phyloP scores from a whole-genome alignment of 2,329 filamentous ascomycete genomes.

The Didymella pinodella region DNA sequence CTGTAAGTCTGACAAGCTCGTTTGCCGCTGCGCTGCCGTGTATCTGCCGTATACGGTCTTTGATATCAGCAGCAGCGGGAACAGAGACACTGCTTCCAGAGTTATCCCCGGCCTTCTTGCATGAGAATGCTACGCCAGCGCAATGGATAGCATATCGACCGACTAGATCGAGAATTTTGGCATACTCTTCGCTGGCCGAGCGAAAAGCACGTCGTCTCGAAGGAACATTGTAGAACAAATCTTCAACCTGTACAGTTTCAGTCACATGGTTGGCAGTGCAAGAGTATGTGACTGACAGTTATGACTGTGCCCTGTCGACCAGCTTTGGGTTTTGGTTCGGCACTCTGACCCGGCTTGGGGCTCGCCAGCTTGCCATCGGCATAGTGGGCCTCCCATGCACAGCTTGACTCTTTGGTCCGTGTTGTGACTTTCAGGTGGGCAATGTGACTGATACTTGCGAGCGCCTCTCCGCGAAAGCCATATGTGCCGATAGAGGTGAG shows the following conservation, averaged over 20 bases:
- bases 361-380: constrained; percentile 81
- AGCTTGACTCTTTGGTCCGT: constrained; percentile 84
- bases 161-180: constrained; percentile 95
- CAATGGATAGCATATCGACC: constrained; percentile 95
- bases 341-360: constrained; percentile 83
- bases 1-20: constrained; percentile 80
- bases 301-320: constrained; percentile 93
- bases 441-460: constrained; percentile 98
- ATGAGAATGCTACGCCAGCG: constrained; percentile 88
- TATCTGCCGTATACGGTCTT: constrained; percentile 89
- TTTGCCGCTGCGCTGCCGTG: constrained; percentile 85
- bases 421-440: constrained; percentile 95
- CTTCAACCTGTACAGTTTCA: constrained; percentile 70
- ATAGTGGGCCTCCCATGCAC: constrained; percentile 91
- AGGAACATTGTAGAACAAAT: constrained; percentile 95
- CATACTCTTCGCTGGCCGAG: constrained; percentile 91
- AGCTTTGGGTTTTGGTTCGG: constrained; percentile 86
- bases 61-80: constrained; percentile 72
- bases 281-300: constrained; percentile 61
- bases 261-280: background rate
- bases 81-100: constrained; percentile 79
- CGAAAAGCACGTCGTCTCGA: constrained; percentile 88
- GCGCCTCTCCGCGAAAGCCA: constrained; percentile 94
- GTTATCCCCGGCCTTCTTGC: constrained; percentile 93
- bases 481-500: constrained; percentile 90